A percentile compares a stretch with the other conserved stretches of the same genome.
These are phyloP conservation scores for Mortierella sp. DNA, from an alignment of 371 early-diverging fungal genomes.

Conservation along the genomic window DNA sequence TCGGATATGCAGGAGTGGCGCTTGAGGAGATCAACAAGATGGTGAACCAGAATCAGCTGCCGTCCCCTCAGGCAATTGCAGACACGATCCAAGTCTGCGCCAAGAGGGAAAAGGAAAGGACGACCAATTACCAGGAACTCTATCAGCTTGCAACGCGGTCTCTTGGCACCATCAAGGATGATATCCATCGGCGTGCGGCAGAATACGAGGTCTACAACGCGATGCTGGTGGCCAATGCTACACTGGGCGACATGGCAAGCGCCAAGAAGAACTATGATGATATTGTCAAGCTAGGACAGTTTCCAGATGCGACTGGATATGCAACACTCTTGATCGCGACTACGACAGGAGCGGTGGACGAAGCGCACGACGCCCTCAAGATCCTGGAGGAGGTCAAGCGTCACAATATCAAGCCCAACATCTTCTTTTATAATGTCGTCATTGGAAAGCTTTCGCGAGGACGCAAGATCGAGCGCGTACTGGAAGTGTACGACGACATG, in stretches of 20 bases:
- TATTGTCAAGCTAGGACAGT: constrained; percentile 53
- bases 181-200: constrained; percentile 27
- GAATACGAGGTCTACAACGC: constrained; percentile 58
- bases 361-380: constrained; percentile 63
- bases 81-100: constrained; percentile 52
- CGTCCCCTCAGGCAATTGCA: constrained; percentile 42
- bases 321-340: constrained; percentile 53
- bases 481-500: constrained; percentile 69
- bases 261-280: constrained; percentile 64
- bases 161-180: constrained; percentile 27
- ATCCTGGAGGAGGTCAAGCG: constrained; percentile 68
- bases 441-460: constrained; percentile 70
- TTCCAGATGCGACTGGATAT: constrained; percentile 42
- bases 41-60: constrained; percentile 35
- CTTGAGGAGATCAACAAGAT: constrained; percentile 40
- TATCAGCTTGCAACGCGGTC: constrained; percentile 33
- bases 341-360: constrained; percentile 63
- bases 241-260: constrained; percentile 52
- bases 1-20: constrained; percentile 45
- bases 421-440: constrained; percentile 72
- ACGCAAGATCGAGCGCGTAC: constrained; percentile 63
- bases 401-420: constrained; percentile 65
- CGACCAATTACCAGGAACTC: constrained; percentile 39
- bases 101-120: constrained; percentile 41
- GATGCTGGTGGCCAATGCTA: constrained; percentile 68